These are phyloP conservation scores for Curvularia eragrostidis DNA, from an alignment of 2,329 filamentous ascomycete species.

Conservation along the genomic window DNA sequence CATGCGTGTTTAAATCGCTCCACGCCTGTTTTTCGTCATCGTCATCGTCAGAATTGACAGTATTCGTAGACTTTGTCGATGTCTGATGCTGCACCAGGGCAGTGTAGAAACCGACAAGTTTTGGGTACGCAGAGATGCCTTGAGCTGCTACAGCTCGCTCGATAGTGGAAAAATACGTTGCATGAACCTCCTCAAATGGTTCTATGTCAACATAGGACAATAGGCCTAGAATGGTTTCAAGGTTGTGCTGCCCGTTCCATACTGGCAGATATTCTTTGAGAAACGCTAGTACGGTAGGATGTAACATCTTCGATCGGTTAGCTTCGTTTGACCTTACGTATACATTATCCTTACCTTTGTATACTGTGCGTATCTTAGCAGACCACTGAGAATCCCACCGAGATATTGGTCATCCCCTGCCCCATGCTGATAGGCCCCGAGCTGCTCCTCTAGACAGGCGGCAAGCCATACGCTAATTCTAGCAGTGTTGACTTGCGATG, in stretches of 20 bases:
- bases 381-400: conserved; percentile 41
- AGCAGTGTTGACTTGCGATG: conserved; percentile 34
- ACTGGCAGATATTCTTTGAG: conserved; percentile 44
- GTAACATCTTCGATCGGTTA: conserved; percentile 38
- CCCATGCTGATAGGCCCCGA: conserved; percentile 28
- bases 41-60: conserved; percentile 44
- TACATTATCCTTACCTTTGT: conserved; percentile 38
- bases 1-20: conserved; percentile 37
- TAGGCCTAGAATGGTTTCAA: conserved; percentile 61
- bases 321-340: background rate
- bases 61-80: conserved; percentile 41
- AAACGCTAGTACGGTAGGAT: conserved; percentile 42
- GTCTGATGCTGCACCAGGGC: conserved; percentile 66
- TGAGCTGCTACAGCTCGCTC: conserved; percentile 52
- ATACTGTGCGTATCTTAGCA: conserved; percentile 43
- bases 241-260: conserved; percentile 47
- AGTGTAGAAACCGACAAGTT: conserved; percentile 72
- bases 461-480: conserved; percentile 51
- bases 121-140: conserved; percentile 59
- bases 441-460: conserved; percentile 48
- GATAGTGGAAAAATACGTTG: conserved; percentile 47
- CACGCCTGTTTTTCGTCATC: conserved; percentile 54
- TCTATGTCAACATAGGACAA: conserved; percentile 51
- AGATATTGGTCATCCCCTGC: conserved; percentile 29
- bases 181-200: conserved; percentile 57